Evolutionary conservation across 345 rosid species (phyloP).

Genomic region (Heritiera fomes): DNA sequence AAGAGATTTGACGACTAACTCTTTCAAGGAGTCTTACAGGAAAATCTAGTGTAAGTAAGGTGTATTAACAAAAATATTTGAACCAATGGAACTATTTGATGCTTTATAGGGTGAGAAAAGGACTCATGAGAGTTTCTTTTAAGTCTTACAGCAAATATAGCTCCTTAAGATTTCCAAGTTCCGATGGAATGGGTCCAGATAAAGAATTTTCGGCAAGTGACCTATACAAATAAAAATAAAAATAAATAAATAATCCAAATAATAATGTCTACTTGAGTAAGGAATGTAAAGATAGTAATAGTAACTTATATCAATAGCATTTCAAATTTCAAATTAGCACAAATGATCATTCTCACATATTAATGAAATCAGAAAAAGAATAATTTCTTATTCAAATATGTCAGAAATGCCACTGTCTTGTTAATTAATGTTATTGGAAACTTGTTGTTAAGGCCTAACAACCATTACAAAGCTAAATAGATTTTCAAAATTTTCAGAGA

Average conservation of each 20-base stretch:
- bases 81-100: neutral
- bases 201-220: slow-evolving; percentile 34
- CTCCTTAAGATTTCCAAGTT: slow-evolving; percentile 38
- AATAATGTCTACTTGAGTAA: neutral
- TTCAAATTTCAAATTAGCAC: too few species aligned
- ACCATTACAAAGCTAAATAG: too few species aligned
- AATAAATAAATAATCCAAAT: neutral
- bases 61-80: too few species aligned
- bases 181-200: slow-evolving; percentile 39
- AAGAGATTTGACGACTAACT: too few species aligned
- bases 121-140: neutral
- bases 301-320: neutral
- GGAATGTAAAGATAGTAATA: neutral
- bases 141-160: slow-evolving; percentile 34
- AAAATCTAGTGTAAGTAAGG: too few species aligned
- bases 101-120: neutral
- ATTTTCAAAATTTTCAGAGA: too few species aligned
- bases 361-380: neutral
- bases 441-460: too few species aligned
- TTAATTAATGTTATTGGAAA: too few species aligned
- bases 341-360: too few species aligned
- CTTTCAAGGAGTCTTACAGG: too few species aligned
- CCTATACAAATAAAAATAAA: slow-evolving; percentile 8
- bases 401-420: too few species aligned
- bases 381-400: too few species aligned